Percentiles rank a stretch among this genome's conserved stretches.
Conservation (phyloP, 768 basidiomycete species). For the Suillus subluteus region DNA sequence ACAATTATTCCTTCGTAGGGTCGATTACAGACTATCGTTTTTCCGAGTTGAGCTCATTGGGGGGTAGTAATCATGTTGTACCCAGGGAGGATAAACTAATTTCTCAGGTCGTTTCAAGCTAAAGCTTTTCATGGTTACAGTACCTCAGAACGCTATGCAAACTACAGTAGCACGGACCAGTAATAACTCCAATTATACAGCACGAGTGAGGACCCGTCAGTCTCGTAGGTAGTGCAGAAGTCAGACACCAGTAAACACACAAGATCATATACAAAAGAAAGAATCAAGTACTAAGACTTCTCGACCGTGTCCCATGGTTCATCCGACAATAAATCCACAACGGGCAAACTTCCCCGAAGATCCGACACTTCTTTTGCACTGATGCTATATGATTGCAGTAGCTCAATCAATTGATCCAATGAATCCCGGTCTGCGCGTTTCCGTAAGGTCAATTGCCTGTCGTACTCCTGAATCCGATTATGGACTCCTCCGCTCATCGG, state of each 20-base stretch:
- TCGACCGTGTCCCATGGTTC: too few species aligned
- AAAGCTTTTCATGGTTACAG: neutral
- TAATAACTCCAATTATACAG: neutral
- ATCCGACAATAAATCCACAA: too few species aligned
- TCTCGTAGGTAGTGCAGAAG: neutral
- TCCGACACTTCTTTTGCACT: neutral
- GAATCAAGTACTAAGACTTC: neutral
- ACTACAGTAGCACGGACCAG: neutral
- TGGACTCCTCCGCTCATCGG: neutral
- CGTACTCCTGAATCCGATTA: neutral
- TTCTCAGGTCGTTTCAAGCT: neutral
- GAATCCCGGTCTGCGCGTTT: neutral
- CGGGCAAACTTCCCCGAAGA: too few species aligned
- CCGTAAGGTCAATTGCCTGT: neutral
- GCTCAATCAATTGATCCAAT: neutral
- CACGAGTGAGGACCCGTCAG: neutral
- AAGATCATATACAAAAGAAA: neutral
- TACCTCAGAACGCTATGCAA: neutral
- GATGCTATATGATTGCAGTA: neutral
- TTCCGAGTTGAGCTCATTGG: neutral
- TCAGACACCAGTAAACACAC: neutral
- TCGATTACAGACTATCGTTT: neutral
- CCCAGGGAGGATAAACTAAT: neutral
- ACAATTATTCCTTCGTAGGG: neutral
- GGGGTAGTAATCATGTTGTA: neutral